A percentile compares a stretch with the other conserved stretches of the same genome.
phyloP scores from a whole-genome alignment of 2,329 filamentous ascomycete genomes.

The Fusarium zealandicum region DNA sequence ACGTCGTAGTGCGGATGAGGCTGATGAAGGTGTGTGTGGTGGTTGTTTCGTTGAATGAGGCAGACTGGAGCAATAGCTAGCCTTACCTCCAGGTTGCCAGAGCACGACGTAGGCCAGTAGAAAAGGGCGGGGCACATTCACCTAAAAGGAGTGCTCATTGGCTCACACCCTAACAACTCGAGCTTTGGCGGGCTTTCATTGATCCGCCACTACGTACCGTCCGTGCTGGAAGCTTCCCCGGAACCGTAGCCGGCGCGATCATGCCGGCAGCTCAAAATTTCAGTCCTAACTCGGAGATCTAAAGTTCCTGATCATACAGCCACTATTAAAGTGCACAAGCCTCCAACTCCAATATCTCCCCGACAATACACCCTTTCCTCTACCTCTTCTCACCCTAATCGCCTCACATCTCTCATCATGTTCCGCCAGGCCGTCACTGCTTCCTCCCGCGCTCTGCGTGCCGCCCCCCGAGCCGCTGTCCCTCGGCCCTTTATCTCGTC shows the following conservation, averaged over 20 bases:
- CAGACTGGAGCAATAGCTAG: conserved; percentile 27
- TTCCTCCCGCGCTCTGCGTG: conserved; percentile 55
- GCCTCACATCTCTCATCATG: conserved; percentile 46
- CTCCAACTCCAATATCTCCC: conserved; percentile 15
- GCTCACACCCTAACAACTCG: conserved; percentile 4
- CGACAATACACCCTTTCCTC: conserved; percentile 8
- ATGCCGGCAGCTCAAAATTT: conserved; percentile 45
- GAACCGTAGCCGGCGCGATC: conserved; percentile 37
- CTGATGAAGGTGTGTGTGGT: conserved; percentile 16
- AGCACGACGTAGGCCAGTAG: conserved; percentile 45
- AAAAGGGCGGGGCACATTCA: conserved; percentile 28
- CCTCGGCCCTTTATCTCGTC: conserved; percentile 48
- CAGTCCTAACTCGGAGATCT: conserved; percentile 32
- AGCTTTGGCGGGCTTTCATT: conserved; percentile 40
- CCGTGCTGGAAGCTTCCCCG: conserved; percentile 32
- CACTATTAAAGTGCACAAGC: conserved; percentile 30
- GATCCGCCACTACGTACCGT: conserved; percentile 39
- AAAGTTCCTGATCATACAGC: conserved; percentile 40
- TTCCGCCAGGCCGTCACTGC: conserved; percentile 54
- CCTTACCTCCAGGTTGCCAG: conserved; percentile 47
- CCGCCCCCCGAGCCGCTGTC: conserved; percentile 47
- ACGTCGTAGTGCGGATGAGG: background rate
- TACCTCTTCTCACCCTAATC: conserved; percentile 5
- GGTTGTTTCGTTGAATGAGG: conserved; percentile 31
- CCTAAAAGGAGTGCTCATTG: conserved; percentile 17